These are phyloP conservation scores for Aspergillus arachidicola DNA, from an alignment of 2,329 filamentous ascomycete genomes.

Conservation along the genomic window DNA sequence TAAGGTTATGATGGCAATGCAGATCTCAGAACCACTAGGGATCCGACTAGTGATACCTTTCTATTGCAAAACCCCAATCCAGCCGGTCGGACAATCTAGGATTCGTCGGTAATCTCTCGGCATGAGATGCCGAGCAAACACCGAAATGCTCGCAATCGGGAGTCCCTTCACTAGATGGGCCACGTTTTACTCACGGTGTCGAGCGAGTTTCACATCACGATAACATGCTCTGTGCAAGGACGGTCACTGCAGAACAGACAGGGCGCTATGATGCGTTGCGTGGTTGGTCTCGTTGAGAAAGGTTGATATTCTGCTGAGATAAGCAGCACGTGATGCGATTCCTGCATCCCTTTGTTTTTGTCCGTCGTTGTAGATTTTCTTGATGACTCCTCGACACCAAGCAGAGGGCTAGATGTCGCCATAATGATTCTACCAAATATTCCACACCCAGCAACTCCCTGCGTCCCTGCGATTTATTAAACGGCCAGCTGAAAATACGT, in stretches of 20 bases:
- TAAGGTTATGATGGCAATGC: not conserved
- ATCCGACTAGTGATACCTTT: not conserved
- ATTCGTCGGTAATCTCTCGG: not conserved
- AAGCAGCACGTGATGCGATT: too few relatives aligned
- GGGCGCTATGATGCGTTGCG: not conserved
- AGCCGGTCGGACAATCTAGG: not conserved
- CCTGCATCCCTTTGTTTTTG: too few relatives aligned
- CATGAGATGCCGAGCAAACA: not conserved
- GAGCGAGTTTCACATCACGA: not conserved
- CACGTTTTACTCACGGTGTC: not conserved
- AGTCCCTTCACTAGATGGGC: not conserved
- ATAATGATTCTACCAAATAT: too few relatives aligned
- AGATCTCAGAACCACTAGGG: not conserved
- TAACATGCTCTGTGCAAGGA: fast-evolving
- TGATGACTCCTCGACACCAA: too few relatives aligned
- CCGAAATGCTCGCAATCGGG: not conserved
- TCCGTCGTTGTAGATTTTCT: too few relatives aligned
- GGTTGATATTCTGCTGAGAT: too few relatives aligned
- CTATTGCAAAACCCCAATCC: not conserved
- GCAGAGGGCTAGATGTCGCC: too few relatives aligned
- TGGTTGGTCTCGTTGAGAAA: too few relatives aligned
- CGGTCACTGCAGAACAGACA: too few relatives aligned
- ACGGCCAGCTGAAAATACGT: too few relatives aligned
- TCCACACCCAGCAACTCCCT: too few relatives aligned
- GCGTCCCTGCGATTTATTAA: too few relatives aligned